Evolutionary conservation across 495 filamentous ascomycete species (phyloP), one percentile per base, ranked within the genome.

Genomic region (Venustampulla echinocandica): DNA sequence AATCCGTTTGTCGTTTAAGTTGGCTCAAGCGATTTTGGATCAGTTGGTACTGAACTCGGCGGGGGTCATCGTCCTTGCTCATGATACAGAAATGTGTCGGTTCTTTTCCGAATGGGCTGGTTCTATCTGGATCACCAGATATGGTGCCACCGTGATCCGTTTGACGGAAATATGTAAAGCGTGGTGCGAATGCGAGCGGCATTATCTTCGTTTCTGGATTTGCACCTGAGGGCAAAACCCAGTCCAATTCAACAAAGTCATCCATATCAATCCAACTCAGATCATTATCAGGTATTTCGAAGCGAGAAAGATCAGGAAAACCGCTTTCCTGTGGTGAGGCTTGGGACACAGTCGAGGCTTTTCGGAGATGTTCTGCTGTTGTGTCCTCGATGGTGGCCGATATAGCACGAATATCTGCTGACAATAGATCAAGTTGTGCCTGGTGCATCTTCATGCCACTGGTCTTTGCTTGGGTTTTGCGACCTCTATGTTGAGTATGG

Each of bases 221-320:
- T 20, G 85, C 82, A 55, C 92, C 85, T 20, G 85, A 85, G 0
- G 92, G 90, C 14, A 96, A 67, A 47, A 95, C 85, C 89, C 90
- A 96, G 60, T 95, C 92, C 9, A 97, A 71, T 62, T 98, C 92
- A 20, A 97, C 87, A 66, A 97, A 97, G 60, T 98, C 92, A 64
- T 98, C 92, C 89, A 97, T 96, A 61, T 98, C 92, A 57, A 97
- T 84, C 92, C 92, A 98, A 43, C 79, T 82, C 54, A 86, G 77
- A 61, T 98, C 92, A 28, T 90, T 87, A 58, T 98, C 92, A 0
- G 89, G 88, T 46, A 98, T 95, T 0, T 80, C 88, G 61, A 97
- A 97, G 22, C 84, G 79, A 14, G 90, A 94, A 35, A 95, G 70
- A 64, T 97, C 88, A 5, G 63, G 62, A 25, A 57, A 53, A 21